Evolutionary conservation across 768 basidiomycete species (phyloP), one percentile per base, ranked within the genome.

Genomic region (Naganishia friedmannii): DNA sequence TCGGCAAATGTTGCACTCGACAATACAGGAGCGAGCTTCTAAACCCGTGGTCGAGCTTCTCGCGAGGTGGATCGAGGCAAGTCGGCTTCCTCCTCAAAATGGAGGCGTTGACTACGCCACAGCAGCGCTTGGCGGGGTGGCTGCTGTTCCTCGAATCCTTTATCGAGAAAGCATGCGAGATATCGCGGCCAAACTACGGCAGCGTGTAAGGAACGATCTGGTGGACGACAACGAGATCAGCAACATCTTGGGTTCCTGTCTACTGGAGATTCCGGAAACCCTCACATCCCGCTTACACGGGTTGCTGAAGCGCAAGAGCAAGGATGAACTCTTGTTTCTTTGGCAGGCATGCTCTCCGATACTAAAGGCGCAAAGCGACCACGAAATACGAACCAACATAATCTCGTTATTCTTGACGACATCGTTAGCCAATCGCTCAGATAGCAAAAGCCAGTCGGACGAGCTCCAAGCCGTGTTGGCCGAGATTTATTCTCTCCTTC

Each of bases 401-500:
- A 32, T 69, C 15, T 63, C 60, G 23, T 6, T 29, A 15, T 63
- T 63, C 42, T 42, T 63, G 23, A 26, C 42, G 45, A 21, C 32
- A 0, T 23, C 45, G 2, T 15, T 69, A 3, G 15, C 58, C 3
- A 58, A 32, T 10, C 58, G 26, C 3, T 19, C 39, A 26, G 46
- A 46, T n/a, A 29, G 21, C 21, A 45, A 51, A 29, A 26, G 0
- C 4, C 32, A 34, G 12, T 46, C 46, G 2, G n/a, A 31, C 28
- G 45, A 58, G 19, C 17, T 53, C 21, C 12, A 51, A 42, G 31
- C 17, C 19, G 45, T 48, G 13, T 17, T 69, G 68, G 45, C 26
- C 15, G 68, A 65, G 29, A 53, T 71, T 10, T 55, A 60, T 23
- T 32, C 45, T 31, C 56, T 60, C 12, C 55, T 71, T 2, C 66